A percentile compares a stretch with the other conserved stretches of the same genome.
Conservation (phyloP, 257 asterid genomes). For the Solanum dulcamara region DNA sequence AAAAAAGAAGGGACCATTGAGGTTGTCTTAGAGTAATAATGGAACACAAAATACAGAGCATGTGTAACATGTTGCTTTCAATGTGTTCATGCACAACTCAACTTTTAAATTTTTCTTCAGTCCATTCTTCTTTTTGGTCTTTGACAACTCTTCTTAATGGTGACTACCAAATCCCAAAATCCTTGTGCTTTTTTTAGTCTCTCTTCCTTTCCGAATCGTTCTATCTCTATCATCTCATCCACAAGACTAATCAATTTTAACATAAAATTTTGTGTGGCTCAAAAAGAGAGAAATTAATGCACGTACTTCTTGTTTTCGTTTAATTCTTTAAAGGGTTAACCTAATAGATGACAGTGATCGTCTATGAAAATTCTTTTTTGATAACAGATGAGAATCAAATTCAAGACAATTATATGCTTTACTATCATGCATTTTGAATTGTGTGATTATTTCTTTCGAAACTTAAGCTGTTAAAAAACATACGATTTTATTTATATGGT, state of each 20-base stretch:
- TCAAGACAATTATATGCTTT: background rate
- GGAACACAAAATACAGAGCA: conserved; percentile 3
- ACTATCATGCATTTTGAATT: too few species aligned
- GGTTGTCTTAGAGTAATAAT: background rate
- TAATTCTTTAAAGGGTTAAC: too few species aligned
- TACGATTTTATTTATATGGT: too few species aligned
- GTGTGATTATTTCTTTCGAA: too few species aligned
- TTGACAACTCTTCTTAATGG: background rate
- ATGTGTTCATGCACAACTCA: conserved; percentile 19
- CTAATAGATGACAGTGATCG: background rate
- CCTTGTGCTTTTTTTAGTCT: background rate
- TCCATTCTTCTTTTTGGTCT: background rate
- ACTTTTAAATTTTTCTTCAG: background rate
- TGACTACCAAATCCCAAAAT: background rate
- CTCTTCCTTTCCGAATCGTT: background rate
- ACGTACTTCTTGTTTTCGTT: too few species aligned
- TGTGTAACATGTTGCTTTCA: conserved; percentile 18
- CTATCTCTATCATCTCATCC: background rate
- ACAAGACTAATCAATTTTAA: background rate
- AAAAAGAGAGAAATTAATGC: background rate
- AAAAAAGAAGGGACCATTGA: conserved; percentile 5
- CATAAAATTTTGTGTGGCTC: background rate
- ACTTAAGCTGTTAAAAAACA: too few species aligned
- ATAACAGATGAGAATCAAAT: background rate
- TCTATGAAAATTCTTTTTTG: background rate